Conservation (phyloP, 2,329 filamentous ascomycete species). For the Tolypocladium tundrense region DNA sequence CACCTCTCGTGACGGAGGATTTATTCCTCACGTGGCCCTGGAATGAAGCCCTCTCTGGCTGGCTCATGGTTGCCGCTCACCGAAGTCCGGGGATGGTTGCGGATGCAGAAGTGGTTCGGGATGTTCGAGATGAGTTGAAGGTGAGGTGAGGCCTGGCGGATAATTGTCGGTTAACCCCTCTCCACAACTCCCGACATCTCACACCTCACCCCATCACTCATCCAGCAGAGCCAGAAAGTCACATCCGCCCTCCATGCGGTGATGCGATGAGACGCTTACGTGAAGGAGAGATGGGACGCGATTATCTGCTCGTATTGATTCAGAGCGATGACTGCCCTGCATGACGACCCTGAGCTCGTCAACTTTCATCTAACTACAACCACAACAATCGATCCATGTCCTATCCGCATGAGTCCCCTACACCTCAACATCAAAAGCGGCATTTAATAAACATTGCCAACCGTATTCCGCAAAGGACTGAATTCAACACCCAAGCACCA, state of each 20-base stretch:
- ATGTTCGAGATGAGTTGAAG: neutral
- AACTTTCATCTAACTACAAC: too few species aligned
- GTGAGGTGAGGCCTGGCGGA: neutral
- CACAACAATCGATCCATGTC: too few species aligned
- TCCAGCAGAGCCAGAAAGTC: neutral
- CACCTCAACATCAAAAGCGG: too few species aligned
- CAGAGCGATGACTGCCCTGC: neutral
- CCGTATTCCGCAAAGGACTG: too few species aligned
- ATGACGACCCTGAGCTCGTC: too few species aligned
- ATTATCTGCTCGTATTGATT: too few species aligned
- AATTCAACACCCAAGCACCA: too few species aligned
- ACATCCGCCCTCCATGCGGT: neutral
- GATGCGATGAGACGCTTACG: neutral
- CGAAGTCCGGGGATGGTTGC: neutral
- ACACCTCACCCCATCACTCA: neutral
- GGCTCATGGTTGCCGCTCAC: constrained; percentile 1
- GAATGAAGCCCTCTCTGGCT: neutral
- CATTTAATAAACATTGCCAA: too few species aligned
- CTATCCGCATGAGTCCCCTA: too few species aligned
- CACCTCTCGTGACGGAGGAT: constrained; percentile 5
- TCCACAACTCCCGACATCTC: neutral
- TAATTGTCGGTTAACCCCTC: neutral
- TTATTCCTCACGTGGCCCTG: constrained; percentile 4
- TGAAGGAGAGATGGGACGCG: neutral
- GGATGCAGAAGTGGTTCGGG: neutral